Percentiles rank a stretch among this genome's conserved stretches.
These are phyloP conservation scores for Smittium mucronatum DNA, from an alignment of 371 early-diverging fungal genomes.

Conservation along the genomic window DNA sequence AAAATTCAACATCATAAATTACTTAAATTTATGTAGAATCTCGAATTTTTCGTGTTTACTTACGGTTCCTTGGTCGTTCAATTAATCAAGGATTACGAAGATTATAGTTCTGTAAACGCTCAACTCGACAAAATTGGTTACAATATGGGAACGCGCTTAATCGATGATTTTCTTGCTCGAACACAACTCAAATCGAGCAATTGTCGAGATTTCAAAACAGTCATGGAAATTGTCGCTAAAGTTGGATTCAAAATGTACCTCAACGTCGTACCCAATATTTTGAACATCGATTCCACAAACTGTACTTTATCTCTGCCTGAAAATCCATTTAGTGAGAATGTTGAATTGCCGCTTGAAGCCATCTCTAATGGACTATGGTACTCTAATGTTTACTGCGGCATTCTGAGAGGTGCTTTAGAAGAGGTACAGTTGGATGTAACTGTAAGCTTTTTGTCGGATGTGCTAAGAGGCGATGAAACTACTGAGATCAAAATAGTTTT, in stretches of 20 bases:
- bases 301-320: constrained; percentile 85
- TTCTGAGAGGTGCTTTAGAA: constrained; percentile 86
- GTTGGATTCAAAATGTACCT: constrained; percentile 94
- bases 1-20: too few species aligned
- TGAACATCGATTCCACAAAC: constrained; percentile 69
- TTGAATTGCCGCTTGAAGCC: constrained; percentile 67
- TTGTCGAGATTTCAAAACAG: constrained; percentile 80
- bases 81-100: constrained; percentile 86
- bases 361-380: constrained; percentile 81
- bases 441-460: constrained; percentile 65
- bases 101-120: constrained; percentile 82
- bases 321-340: constrained; percentile 88
- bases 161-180: constrained; percentile 91
- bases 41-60: constrained; percentile 93
- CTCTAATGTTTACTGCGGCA: constrained; percentile 88
- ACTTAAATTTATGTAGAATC: too few species aligned
- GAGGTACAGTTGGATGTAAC: constrained; percentile 94
- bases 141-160: constrained; percentile 87
- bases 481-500: constrained; percentile 84
- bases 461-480: constrained; percentile 73
- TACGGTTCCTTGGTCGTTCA: constrained; percentile 95
- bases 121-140: constrained; percentile 97
- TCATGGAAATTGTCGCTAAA: constrained; percentile 86
- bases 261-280: constrained; percentile 69
- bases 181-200: constrained; percentile 49